Evolutionary conservation across 495 filamentous ascomycete genomes (phyloP).

Genomic region (Cladorrhinum samala): DNA sequence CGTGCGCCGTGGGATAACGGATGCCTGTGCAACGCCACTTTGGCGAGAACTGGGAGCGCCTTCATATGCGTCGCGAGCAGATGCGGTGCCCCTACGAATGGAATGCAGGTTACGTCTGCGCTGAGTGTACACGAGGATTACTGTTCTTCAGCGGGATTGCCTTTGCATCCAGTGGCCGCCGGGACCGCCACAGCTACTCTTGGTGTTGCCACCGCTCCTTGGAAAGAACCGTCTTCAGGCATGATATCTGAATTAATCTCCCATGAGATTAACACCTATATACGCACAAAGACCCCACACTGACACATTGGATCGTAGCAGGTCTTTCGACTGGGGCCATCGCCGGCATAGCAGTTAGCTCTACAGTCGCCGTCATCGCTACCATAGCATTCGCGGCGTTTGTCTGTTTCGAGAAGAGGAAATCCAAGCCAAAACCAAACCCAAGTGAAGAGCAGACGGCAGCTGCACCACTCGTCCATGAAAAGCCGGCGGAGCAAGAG

Average conservation of each 20-base stretch:
- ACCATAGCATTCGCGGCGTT: neutral
- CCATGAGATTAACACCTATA: neutral
- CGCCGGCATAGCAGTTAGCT: neutral
- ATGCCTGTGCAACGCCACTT: neutral
- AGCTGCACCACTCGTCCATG: neutral
- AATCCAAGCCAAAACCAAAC: neutral
- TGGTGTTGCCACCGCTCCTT: neutral
- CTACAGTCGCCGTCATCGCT: neutral
- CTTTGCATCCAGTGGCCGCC: neutral
- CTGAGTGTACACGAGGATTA: neutral
- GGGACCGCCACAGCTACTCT: neutral
- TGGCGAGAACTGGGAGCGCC: neutral
- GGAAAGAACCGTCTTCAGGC: neutral
- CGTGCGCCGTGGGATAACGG: constrained; percentile 3
- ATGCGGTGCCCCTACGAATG: neutral
- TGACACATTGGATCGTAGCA: neutral
- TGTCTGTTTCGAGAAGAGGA: neutral
- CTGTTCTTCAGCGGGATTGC: neutral
- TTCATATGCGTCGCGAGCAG: constrained; percentile 4
- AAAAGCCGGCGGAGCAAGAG: neutral
- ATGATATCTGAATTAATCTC: neutral
- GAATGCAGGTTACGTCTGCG: neutral
- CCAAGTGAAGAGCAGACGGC: neutral
- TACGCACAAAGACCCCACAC: neutral
- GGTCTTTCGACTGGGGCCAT: neutral